Percentiles rank a stretch among this genome's conserved stretches.
These are phyloP conservation scores for Phialocephala subalpina DNA, from an alignment of 2,329 filamentous ascomycete species.

Conservation along the genomic window DNA sequence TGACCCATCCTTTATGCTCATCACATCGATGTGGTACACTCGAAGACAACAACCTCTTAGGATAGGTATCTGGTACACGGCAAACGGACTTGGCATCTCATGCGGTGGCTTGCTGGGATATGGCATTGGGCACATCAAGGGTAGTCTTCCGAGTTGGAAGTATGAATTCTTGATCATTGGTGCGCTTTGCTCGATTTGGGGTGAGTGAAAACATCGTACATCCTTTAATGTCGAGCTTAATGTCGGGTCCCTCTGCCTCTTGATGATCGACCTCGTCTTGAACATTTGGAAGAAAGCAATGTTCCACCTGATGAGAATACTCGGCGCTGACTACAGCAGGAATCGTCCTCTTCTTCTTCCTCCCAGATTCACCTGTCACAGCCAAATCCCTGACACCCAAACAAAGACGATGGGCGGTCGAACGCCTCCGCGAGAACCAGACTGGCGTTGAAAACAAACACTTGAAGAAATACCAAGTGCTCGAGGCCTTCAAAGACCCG, in stretches of 20 bases:
- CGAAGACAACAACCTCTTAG: constrained; percentile 61
- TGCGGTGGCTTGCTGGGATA: constrained; percentile 63
- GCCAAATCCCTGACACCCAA: constrained; percentile 54
- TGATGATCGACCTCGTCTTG: no score
- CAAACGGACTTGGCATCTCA: constrained; percentile 66
- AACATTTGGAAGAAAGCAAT: no score
- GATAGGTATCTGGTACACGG: constrained; percentile 64
- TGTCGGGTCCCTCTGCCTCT: no score
- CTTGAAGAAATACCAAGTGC: constrained; percentile 32
- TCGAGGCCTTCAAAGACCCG: constrained; percentile 34
- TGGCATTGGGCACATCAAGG: constrained; percentile 66
- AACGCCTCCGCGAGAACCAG: constrained; percentile 30
- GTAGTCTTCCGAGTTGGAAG: constrained; percentile 66
- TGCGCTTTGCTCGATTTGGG: constrained; percentile 26
- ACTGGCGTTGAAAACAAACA: constrained; percentile 36
- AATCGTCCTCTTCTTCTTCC: constrained; percentile 58
- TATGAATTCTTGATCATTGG: constrained; percentile 72
- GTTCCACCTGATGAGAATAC: no score
- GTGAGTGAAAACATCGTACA: neutral
- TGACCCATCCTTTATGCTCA: constrained; percentile 65
- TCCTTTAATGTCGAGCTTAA: no score
- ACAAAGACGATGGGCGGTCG: constrained; percentile 40
- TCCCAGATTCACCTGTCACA: constrained; percentile 64
- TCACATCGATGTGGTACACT: constrained; percentile 58
- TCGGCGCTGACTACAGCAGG: neutral